Conservation (phyloP, 441 rosid species). For the Populus trichocarpa region DNA sequence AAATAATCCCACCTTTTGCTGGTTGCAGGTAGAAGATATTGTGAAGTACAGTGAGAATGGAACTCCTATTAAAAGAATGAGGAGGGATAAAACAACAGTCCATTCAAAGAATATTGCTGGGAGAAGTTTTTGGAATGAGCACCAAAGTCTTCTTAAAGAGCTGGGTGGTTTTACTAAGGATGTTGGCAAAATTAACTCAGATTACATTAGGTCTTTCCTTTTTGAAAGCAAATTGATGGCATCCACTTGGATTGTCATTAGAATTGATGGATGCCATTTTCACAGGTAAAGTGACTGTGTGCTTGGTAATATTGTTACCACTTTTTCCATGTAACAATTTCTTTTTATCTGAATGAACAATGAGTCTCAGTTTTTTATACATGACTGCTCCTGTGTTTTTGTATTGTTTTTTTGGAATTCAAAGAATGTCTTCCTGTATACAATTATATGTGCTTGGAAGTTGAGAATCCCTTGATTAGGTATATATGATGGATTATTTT, state of each 20-base stretch:
- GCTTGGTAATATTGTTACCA: not conserved
- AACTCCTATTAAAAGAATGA: constrained; percentile 68
- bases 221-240: constrained; percentile 78
- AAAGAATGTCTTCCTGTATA: not conserved
- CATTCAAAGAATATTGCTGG: constrained; percentile 63
- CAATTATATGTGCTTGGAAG: not conserved
- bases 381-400: not conserved
- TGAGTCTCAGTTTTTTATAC: not conserved
- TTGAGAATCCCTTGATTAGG: not conserved
- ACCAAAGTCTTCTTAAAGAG: constrained; percentile 46
- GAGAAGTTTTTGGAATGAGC: constrained; percentile 73
- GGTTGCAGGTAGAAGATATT: constrained; percentile 63
- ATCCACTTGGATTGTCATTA: constrained; percentile 74
- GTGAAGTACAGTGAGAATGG: constrained; percentile 71
- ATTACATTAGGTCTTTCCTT: constrained; percentile 56
- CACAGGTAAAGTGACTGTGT: constrained; percentile 54
- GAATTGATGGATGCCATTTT: constrained; percentile 96
- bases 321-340: not conserved
- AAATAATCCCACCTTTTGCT: not conserved
- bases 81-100: constrained; percentile 50
- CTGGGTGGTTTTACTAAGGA: constrained; percentile 59
- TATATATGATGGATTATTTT: constrained; percentile 1
- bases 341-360: not conserved
- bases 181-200: constrained; percentile 56
- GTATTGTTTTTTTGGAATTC: not conserved